Evolutionary conservation across 1,284 basidiomycete species (phyloP).

Genomic region (Fomitopsis betulina): DNA sequence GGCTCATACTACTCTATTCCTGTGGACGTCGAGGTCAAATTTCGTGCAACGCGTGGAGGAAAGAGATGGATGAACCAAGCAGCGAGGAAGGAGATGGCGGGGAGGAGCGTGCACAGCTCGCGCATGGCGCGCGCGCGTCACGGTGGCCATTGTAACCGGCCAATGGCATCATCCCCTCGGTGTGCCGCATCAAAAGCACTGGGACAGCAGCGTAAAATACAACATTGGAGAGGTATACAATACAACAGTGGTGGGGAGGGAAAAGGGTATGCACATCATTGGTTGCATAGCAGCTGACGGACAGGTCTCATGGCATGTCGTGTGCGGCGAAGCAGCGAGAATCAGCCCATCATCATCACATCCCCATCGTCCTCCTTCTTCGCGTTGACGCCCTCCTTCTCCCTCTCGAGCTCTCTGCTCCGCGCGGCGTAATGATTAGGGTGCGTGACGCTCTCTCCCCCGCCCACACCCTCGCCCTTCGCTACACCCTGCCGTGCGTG

Average conservation of each 20-base stretch:
- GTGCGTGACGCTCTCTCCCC: slow-evolving; percentile 88
- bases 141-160: neutral
- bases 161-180: neutral
- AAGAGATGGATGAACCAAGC: neutral
- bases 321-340: neutral
- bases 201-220: neutral
- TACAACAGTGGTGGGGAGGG: neutral
- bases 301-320: neutral
- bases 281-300: neutral
- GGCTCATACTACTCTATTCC: slow-evolving; percentile 22
- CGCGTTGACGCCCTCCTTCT: slow-evolving; percentile 24
- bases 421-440: slow-evolving; percentile 83
- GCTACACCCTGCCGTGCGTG: slow-evolving; percentile 72
- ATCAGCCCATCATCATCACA: slow-evolving; percentile 23
- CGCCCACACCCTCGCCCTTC: slow-evolving; percentile 88
- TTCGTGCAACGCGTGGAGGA: neutral
- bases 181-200: neutral
- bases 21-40: neutral
- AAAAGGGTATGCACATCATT: neutral
- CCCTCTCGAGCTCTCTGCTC: slow-evolving; percentile 64
- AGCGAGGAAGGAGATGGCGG: neutral
- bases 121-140: neutral
- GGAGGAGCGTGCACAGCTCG: slow-evolving; percentile 1
- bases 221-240: neutral
- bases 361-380: slow-evolving; percentile 28